A percentile compares a stretch with the other conserved stretches of the same genome.
phyloP scores from a whole-genome alignment of 2,329 filamentous ascomycete species.

The Trematosphaeria pertusa region DNA sequence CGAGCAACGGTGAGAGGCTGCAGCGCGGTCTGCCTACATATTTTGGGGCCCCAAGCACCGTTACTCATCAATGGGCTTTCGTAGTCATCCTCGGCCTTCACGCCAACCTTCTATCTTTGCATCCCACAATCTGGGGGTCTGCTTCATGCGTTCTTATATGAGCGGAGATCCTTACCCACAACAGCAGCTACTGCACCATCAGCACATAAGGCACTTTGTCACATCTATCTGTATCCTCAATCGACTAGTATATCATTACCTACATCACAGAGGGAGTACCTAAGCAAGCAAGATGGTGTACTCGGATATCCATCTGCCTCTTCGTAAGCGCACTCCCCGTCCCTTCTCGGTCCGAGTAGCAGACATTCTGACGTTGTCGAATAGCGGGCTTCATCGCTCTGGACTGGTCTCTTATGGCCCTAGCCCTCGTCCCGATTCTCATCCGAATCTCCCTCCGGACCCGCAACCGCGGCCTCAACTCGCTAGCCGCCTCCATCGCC shows the following conservation, averaged over 20 bases:
- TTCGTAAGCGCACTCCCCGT: constrained; percentile 21
- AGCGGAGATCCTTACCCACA: too few species aligned
- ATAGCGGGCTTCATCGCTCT: constrained; percentile 37
- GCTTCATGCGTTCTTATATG: too few species aligned
- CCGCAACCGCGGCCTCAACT: constrained; percentile 19
- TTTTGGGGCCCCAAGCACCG: too few species aligned
- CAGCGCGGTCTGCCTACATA: background rate
- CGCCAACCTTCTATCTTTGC: too few species aligned
- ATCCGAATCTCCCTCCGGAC: constrained; percentile 30
- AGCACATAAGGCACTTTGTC: too few species aligned
- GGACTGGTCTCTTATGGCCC: constrained; percentile 35
- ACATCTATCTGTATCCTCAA: too few species aligned
- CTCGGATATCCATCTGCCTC: constrained; percentile 29
- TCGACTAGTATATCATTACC: too few species aligned
- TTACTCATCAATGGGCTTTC: too few species aligned
- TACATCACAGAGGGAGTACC: too few species aligned
- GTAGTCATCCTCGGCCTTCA: too few species aligned
- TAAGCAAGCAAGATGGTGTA: constrained; percentile 30
- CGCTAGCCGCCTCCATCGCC: constrained; percentile 24
- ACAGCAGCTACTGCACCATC: too few species aligned
- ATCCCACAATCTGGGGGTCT: too few species aligned
- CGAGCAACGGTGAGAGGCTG: background rate
- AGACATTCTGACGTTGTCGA: constrained; percentile 5
- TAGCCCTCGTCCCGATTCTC: constrained; percentile 36
- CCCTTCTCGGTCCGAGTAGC: background rate